phyloP scores from a whole-genome alignment of 148 eudicot species.

The Polygonum maritimum region DNA sequence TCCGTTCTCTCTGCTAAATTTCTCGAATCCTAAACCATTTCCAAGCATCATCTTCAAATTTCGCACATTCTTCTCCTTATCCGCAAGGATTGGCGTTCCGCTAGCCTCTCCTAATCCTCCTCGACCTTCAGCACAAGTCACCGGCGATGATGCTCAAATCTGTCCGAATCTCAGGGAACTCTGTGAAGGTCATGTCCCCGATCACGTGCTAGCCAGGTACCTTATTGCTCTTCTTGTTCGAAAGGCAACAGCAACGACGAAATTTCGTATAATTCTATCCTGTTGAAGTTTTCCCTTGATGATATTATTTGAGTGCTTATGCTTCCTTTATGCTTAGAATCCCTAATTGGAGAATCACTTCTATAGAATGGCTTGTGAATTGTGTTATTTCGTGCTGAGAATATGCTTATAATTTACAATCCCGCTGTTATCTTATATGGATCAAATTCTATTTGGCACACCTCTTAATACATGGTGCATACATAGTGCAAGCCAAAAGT shows the following conservation, averaged over 20 bases:
- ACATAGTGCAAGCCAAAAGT: not conserved
- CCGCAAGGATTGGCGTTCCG: slow-evolving; percentile 2
- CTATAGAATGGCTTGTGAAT: not conserved
- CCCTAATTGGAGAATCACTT: not conserved
- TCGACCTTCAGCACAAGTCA: not conserved
- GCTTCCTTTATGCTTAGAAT: not conserved
- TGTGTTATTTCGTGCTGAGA: not conserved
- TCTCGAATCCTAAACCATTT: not conserved
- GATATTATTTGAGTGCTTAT: not conserved
- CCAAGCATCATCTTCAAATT: not conserved
- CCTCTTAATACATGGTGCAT: not conserved
- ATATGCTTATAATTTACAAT: not conserved
- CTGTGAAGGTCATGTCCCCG: slow-evolving; percentile 69
- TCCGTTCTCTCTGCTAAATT: not conserved
- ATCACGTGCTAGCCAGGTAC: slow-evolving; percentile 55
- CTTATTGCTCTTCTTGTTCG: not conserved
- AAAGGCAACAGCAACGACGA: not conserved
- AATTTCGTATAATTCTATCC: not conserved
- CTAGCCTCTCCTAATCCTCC: slow-evolving; percentile 1
- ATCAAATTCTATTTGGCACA: not conserved
- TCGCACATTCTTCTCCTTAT: not conserved
- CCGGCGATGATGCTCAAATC: slow-evolving; percentile 7
- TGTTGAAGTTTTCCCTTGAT: not conserved
- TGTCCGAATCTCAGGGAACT: slow-evolving; percentile 48
- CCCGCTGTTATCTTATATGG: not conserved